Evolutionary conservation across 805 yeast genomes (phyloP).

Genomic region (Scheffersomyces amazonensis): DNA sequence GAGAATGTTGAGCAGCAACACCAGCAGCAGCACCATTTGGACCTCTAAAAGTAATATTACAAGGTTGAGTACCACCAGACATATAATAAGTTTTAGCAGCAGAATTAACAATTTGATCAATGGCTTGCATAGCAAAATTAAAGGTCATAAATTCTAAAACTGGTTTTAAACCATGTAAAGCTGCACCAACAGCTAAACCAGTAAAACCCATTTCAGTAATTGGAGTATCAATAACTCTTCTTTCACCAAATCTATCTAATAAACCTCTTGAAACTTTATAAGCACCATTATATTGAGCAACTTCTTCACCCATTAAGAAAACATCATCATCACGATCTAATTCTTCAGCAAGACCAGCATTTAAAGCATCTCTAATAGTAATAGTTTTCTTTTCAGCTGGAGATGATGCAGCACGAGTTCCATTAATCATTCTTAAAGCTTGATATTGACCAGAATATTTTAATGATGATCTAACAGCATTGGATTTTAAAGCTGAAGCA

Average conservation of each 20-base stretch:
- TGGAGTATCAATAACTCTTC: conserved; percentile 93
- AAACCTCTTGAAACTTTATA: conserved; percentile 95
- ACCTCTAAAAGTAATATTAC: conserved; percentile 97
- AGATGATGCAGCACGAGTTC: conserved; percentile 42
- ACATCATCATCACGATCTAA: conserved; percentile 93
- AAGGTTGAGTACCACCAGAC: conserved; percentile 99
- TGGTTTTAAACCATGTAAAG: conserved; percentile 95
- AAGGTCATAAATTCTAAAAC: conserved; percentile 98
- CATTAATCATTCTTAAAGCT: conserved; percentile 31
- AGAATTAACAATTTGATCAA: conserved; percentile 96
- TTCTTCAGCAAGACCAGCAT: conserved; percentile 95
- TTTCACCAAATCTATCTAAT: conserved; percentile 91
- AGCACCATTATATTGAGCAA: conserved; percentile 99
- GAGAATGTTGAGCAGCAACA: conserved; percentile 99
- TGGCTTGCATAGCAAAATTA: conserved; percentile 99
- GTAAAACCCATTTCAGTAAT: conserved; percentile 99
- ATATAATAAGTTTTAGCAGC: conserved; percentile 98
- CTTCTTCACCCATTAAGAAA: conserved; percentile 98
- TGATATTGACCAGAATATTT: conserved; percentile 31
- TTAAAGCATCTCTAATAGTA: conserved; percentile 97
- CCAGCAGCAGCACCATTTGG: conserved; percentile 99
- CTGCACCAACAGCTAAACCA: conserved; percentile 92
- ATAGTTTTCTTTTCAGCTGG: conserved; percentile 55
- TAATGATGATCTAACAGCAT: conserved; percentile 16
- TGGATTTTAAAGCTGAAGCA: conserved; percentile 29